Evolutionary conservation across 2,329 filamentous ascomycete genomes (phyloP), one percentile per base, ranked within the genome.

Genomic region (Apiospora aurea): DNA sequence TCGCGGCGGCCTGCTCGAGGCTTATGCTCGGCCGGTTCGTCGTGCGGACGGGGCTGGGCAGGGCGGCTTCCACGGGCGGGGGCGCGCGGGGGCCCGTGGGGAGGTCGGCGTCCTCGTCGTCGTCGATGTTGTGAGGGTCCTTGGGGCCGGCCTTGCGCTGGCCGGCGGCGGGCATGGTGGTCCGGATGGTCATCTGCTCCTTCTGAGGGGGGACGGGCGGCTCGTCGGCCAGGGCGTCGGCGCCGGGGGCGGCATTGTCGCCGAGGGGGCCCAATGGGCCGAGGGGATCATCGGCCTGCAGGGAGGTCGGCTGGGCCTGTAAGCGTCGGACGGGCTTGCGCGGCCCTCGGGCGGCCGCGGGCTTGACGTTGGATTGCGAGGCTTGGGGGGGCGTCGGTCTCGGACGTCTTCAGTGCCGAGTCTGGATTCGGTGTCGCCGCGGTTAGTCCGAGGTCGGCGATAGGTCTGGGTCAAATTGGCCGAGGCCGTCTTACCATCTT

Each of bases 1-100:
- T 97, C 43, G 96, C 92, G 3, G 66, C 66, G 67, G 96, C 96
- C 84, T 97, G 94, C 82, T 98, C 96, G 71, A 98, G 86, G 81
- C 93, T 97, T 75, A 98, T 90, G 80, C 95, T 97, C 24, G 95
- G 95, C 79, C 86, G 90, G 76, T 80, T 89, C 79, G 83, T 87
- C 81, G 82, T 86, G 77, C 84, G 83, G 44, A 88, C 79, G 41
- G 85, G 82, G 72, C 86, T 88, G 26, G 86, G 86, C 75, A 85
- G 84, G 8, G 90, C 86, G 51, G 87, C 86, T 74, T 90, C 88
- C 13, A 92, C 89, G 2, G 90, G 90, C 46, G 90, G 90, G 69
- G 93, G 94, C 72, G 89, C 87, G 74, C 94, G 87, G 49, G 92
- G 87, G 53, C 89, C 86, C 5, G 84, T 76, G 41, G 83, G 77